Conservation (phyloP, 225 moss, liverwort and hornwort species). For the Sphagnum tenellum region DNA sequence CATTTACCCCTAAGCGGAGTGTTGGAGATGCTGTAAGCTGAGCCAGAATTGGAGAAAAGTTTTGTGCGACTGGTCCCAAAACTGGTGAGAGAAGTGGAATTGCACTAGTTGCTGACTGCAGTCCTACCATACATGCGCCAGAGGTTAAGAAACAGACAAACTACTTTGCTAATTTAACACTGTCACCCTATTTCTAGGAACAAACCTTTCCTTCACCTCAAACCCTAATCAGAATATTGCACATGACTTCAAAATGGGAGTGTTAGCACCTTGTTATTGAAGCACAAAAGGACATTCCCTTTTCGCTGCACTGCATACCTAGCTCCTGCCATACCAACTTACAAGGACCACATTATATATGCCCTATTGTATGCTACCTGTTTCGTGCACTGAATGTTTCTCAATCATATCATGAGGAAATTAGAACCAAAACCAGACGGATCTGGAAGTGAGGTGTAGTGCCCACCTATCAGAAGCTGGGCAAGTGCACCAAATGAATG, state of each 20-base stretch:
- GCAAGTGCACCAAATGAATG: conserved; percentile 82
- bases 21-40: conserved; percentile 9
- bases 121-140: not conserved
- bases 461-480: conserved; percentile 67
- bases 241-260: not conserved
- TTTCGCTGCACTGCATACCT: conserved; percentile 77
- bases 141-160: no score
- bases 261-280: conserved; percentile 67
- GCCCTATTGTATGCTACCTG: no score
- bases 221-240: no score
- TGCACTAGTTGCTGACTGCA: conserved; percentile 11
- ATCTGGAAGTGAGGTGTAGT: not conserved
- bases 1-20: conserved; percentile 10
- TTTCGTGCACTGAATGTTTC: no score
- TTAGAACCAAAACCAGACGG: no score
- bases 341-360: no score
- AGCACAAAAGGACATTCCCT: conserved; percentile 76
- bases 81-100: conserved; percentile 15
- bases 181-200: not conserved
- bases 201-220: no score
- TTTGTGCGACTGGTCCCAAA: conserved; percentile 11
- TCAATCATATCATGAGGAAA: no score
- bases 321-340: conserved; percentile 47
- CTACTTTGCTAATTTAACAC: not conserved
- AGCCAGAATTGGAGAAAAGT: conserved; percentile 9